Base-by-base conservation (phyloP, 352 stramenopile genomes). In the Blastocystis sp. region DNA sequence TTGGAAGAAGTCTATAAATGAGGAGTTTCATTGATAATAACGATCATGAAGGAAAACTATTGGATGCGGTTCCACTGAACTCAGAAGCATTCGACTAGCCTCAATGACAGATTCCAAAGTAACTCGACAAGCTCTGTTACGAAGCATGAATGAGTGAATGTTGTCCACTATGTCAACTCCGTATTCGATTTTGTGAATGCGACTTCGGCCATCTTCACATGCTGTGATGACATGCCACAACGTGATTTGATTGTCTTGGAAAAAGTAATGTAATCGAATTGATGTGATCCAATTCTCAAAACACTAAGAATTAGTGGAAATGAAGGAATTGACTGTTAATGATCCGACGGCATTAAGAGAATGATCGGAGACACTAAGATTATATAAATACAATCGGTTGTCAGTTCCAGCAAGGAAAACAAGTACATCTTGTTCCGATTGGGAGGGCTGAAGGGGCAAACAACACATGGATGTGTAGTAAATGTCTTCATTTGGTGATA, bases 321-420 rank as follows among this genome's bases (percentile, higher is more conserved):
- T 7, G 51, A 66, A 30, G 15, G 42, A 1, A 24, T 6, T 17
- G 4, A 84, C 73, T 0, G 73, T 66, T 19, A 84, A 57, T 35
- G 30, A 30, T 11, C 73, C 57, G 15, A 84, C 15, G 15, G n/a
- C 33, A 15, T 1, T 33, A 42, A 84, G 42, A 9, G 73, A 33
- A n/a, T 30, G 54, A 11, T 17, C 27, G 17, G n/a, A 30, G 0
- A 84, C 30, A 15, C 15, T 33, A 1, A 84, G 15, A n/a, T 58
- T 22, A 13, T 27, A n/a, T 6, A 84, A 22, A n/a, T 84, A 84
- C 30, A 84, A 4, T 0, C n/a, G n/a, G 9, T 68, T 68, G 24
- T 84, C 73, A n/a, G 73, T 84, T 35, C 48, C 73, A 19, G 48
- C 73, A n/a, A 84, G 51, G 51, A 84, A 84, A 27, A 84, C 30